Percentiles rank a stretch among this genome's conserved stretches.
Evolutionary conservation across 805 yeast genomes (phyloP).

Genomic region (Candida nitratophila): DNA sequence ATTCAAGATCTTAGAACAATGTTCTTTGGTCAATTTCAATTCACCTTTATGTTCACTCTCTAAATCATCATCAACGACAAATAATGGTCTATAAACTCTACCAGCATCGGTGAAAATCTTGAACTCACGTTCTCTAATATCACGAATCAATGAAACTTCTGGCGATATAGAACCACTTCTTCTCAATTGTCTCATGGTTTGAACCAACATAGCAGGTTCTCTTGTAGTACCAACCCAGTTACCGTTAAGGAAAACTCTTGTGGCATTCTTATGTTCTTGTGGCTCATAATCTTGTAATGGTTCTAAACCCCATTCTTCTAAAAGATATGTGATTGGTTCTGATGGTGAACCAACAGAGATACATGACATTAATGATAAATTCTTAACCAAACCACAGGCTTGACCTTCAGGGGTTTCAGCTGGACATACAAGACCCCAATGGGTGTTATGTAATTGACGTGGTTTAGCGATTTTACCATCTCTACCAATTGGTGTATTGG

Average conservation of each 20-base stretch:
- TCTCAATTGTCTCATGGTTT: slow-evolving; percentile 84
- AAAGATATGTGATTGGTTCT: slow-evolving; percentile 83
- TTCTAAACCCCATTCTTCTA: slow-evolving; percentile 99
- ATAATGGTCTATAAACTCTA: slow-evolving; percentile 93
- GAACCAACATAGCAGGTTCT: slow-evolving; percentile 88
- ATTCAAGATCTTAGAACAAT: slow-evolving; percentile 62
- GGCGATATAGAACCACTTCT: slow-evolving; percentile 94
- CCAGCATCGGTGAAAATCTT: slow-evolving; percentile 98
- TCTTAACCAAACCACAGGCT: slow-evolving; percentile 98
- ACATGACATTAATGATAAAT: slow-evolving; percentile 93
- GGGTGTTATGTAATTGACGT: slow-evolving; percentile 97
- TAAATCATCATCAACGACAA: slow-evolving; percentile 83
- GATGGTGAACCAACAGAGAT: slow-evolving; percentile 98
- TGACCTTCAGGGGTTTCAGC: slow-evolving; percentile 99
- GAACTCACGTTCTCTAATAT: slow-evolving; percentile 93
- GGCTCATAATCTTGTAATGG: slow-evolving; percentile 95
- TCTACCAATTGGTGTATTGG: slow-evolving; percentile 98
- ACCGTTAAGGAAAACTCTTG: slow-evolving; percentile 95
- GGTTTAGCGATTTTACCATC: slow-evolving; percentile 99
- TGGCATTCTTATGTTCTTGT: slow-evolving; percentile 81
- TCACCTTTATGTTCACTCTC: slow-evolving; percentile 66
- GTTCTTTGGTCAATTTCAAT: slow-evolving; percentile 77
- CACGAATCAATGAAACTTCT: slow-evolving; percentile 94
- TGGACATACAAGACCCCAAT: slow-evolving; percentile 99
- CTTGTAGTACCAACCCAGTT: slow-evolving; percentile 99